Base-by-base conservation (phyloP, 2,329 filamentous ascomycete species). In the Colletotrichum sublineola region DNA sequence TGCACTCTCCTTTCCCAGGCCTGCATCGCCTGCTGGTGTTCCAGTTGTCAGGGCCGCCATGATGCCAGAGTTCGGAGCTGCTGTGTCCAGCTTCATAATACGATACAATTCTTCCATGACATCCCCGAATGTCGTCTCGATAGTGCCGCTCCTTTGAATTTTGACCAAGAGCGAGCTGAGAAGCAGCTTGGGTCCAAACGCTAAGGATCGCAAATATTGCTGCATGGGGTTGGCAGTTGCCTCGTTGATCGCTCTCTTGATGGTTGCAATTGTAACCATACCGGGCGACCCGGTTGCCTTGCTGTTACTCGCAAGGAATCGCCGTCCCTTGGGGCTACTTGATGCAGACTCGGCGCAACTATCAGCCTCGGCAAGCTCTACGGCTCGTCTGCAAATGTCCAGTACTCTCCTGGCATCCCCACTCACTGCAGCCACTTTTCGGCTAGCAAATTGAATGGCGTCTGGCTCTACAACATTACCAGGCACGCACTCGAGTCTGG, bases 341-440 rank as follows among this genome's bases (percentile, higher is more conserved):
- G 92, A 93, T 72, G 83, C 80, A 20, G 89, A 80, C 79, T 88
- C 82, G 78, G 83, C 71, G 48, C 82, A 70, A 76, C 81, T 73
- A 50, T 96, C 92, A 62, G 92, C 88, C 81, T 99, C 96, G 40
- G 96, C 96, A 36, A 99, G 91, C 82, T 99, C 96, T 18, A 99
- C 96, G 1, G 96, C 96, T 75, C 96, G 90, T 40, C 96, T 90
- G 81, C 97, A 99, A 72, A 99, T 98, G 78, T 99, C 96, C 29
- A 99, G 87, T 1, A 95, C 96, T 75, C 96, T 91, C 68, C 96
- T 89, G 24, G 96, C 96, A 78, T 99, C 96, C 71, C 96, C 97
- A 75, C 94, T 97, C 56, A 99, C 97, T 50, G 96, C 96, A 6
- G 96, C 96, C 42, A 99, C 96, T 83, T 99, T 99, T 73, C 96